Percentiles rank a stretch among this genome's conserved stretches.
Conservation (phyloP, 2,329 filamentous ascomycete genomes). For the Pestalotiopsis sp. region DNA sequence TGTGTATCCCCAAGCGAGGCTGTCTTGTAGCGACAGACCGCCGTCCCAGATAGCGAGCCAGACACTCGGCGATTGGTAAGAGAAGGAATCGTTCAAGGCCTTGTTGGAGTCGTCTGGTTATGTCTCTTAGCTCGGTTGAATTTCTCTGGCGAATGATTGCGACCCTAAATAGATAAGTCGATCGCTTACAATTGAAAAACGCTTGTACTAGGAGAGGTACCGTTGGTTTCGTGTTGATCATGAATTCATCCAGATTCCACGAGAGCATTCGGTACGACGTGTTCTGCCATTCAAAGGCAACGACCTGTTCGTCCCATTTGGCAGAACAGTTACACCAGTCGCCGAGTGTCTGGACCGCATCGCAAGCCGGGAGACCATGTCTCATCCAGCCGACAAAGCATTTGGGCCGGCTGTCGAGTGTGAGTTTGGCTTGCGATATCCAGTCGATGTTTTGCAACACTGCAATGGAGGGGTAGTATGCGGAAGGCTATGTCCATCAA, state of each 20-base stretch:
- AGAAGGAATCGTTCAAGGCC: slow-evolving; percentile 1
- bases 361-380: background rate
- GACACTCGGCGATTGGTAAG: background rate
- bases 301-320: background rate
- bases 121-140: background rate
- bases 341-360: background rate
- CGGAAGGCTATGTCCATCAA: background rate
- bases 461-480: background rate
- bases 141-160: too few species aligned
- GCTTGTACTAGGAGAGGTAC: background rate
- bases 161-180: too few species aligned
- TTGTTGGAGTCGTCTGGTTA: background rate
- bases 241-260: background rate
- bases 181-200: background rate
- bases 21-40: background rate
- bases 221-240: background rate
- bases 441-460: background rate
- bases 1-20: slow-evolving; percentile 2
- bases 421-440: background rate
- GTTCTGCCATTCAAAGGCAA: background rate
- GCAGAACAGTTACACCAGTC: background rate
- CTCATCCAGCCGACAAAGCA: background rate
- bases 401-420: background rate
- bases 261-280: background rate
- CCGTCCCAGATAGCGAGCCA: slow-evolving; percentile 8